These are phyloP conservation scores for Serendipita sp. DNA, from an alignment of 768 basidiomycete species.

Conservation along the genomic window DNA sequence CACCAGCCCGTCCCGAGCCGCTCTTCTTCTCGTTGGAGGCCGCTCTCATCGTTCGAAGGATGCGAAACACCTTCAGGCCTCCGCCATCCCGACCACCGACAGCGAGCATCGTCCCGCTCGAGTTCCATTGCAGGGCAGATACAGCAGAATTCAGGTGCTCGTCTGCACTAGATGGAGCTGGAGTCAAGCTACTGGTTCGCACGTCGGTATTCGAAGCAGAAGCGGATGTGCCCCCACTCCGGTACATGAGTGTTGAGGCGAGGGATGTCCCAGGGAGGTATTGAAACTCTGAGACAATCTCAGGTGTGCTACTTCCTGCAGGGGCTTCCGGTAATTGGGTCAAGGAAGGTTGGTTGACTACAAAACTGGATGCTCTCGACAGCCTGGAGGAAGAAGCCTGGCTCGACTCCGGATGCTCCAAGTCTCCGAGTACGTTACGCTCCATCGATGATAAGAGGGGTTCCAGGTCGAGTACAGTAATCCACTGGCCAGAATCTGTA, in stretches of 20 bases:
- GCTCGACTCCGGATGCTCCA: no score
- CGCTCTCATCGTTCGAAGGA: conserved; percentile 17
- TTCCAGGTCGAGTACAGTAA: conserved; percentile 43
- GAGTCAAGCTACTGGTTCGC: neutral
- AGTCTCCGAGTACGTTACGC: no score
- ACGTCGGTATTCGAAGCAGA: neutral
- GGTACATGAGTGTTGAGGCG: neutral
- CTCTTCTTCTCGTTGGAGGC: conserved; percentile 8
- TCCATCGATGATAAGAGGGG: no score
- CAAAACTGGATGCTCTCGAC: conserved; percentile 12
- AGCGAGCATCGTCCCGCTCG: conserved; percentile 37
- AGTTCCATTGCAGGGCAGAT: conserved; percentile 32
- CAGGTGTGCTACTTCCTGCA: neutral
- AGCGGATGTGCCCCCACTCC: neutral
- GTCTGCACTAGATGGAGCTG: neutral
- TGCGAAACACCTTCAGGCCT: conserved; percentile 33
- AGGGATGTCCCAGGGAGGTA: conserved; percentile 28
- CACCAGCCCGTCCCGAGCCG: neutral
- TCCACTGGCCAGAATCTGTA: conserved; percentile 24
- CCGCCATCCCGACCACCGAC: conserved; percentile 43
- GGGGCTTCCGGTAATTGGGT: neutral
- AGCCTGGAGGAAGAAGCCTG: neutral
- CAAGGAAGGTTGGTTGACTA: conserved; percentile 12
- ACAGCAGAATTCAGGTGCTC: conserved; percentile 19
- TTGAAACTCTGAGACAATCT: conserved; percentile 32